Base-by-base conservation (phyloP, 768 basidiomycete species). In the Cyathus striatus region DNA sequence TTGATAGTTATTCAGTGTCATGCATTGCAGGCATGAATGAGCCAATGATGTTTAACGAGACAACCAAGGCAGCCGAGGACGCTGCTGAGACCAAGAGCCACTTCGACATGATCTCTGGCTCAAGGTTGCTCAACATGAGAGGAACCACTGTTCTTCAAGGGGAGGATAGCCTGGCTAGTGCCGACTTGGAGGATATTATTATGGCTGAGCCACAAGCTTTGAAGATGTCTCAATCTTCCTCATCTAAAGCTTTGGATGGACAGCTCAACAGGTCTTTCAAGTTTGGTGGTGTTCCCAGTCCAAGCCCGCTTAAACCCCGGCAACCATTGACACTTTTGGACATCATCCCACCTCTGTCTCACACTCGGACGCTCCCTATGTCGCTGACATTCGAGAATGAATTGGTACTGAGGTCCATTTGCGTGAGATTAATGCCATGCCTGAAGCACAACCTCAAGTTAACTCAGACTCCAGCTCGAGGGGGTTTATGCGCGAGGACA, bases 211-310 rank as follows among this genome's bases (percentile, higher is more conserved):
- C 48, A 5, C 49, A 42, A 4, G 49, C 39, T 41, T 39, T 58
- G 20, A 55, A 54, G 35, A 49, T 57, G 14, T 41, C 53, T 4
- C 46, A 50, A 6, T 64, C 74, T 4, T 62, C 68, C 40, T 54
- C 56, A 10, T 71, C 73, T 18, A 70, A 63, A 16, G 70, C 72
- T 2, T 84, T 83, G 0, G 69, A 83, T 46, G 87, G 86, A 0
- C 70, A 81, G 48, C 72, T 90, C 35, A 81, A 89, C 48, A 72
- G 65, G 6, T 75, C 79, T 17, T 90, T 90, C 74, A 84, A 73
- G 54, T 90, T 89, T 46, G 86, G 87, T 20, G 86, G 85, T 18
- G 52, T 65, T 7, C 65, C 65, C 4, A 52, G 55, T 36, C 47
- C 44, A 16, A 44, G 51, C 36, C 45, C 58, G 4, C 56, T 61